Evolutionary conservation across 2,329 filamentous ascomycete genomes (phyloP), one percentile per base, ranked within the genome.

Genomic region (Neocatenulostroma microsporum): DNA sequence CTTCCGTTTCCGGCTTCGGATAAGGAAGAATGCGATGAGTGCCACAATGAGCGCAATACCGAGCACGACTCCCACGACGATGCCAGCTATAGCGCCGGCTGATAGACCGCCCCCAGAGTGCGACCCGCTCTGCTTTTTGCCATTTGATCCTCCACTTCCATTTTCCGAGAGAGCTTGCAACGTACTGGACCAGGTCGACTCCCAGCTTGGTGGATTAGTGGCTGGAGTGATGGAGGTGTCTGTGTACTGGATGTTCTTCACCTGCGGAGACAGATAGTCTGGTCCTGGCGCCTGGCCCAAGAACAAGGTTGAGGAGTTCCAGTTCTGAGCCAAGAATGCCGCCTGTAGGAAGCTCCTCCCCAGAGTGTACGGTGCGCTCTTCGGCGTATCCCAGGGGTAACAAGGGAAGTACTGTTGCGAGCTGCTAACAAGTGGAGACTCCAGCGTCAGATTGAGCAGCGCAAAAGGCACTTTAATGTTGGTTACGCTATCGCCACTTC

Each of bases 311-410:
- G 54, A 52, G 0, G 44, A 26, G 13, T 54, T 50, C 58, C 61
- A 67, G 41, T 67, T 63, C 5, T 58, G 61, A 3, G 60, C 65
- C 0, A 69, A 37, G 28, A 70, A 70, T 3, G 67, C 64, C 19
- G 67, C 66, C 42, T 71, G 68, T 1, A 70, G 51, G 41, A 69
- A 70, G 1, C 64, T 62, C 13, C 65, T 60, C 1, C 68, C 68
- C 2, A 70, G 58, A 3, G 50, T 51, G 40, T 61, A 62, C 4
- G 29, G 15, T 1, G 41, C 34, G 2, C 42, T 44, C 5, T 51
- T 54, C 0, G 56, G 54, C 14, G 55, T 54, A 7, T 36, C 30
- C 33, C 47, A 50, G 12, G 53, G 47, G 3, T 39, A 42, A 40
- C 67, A 70, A 1, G 66, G 68, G 39, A 71, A 68, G 45, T 68